phyloP scores from a whole-genome alignment of 1,139 yeast genomes.

The Eremothecium cymbalariae region DNA sequence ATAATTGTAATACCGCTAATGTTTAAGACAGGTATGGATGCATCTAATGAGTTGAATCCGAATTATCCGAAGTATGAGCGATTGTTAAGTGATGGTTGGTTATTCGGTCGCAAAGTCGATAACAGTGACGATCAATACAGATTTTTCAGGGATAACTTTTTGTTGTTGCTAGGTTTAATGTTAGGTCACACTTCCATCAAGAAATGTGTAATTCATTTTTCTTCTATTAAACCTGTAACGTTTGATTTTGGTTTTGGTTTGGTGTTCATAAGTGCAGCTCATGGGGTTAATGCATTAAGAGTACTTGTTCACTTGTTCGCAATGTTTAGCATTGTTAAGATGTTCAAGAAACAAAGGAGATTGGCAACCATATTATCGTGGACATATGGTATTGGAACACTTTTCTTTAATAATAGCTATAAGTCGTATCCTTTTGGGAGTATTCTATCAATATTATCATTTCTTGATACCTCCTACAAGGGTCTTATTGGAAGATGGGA shows the following conservation, averaged over 20 bases:
- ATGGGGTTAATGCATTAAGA: conserved; percentile 66
- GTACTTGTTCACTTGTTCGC: conserved; percentile 50
- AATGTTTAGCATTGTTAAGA: conserved; percentile 47
- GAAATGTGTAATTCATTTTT: conserved; percentile 23
- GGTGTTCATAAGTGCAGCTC: conserved; percentile 61
- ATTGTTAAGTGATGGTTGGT: conserved; percentile 63
- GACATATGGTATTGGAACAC: conserved; percentile 66
- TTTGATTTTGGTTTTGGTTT: conserved; percentile 73
- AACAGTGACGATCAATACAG: conserved; percentile 86
- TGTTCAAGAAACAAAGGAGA: conserved; percentile 26
- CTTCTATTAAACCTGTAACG: conserved; percentile 35
- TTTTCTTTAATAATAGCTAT: conserved; percentile 68
- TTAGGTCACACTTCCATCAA: conserved; percentile 48
- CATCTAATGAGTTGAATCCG: conserved; percentile 69
- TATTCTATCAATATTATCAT: conserved; percentile 33
- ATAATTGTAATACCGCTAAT: conserved; percentile 68
- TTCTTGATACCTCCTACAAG: conserved; percentile 49
- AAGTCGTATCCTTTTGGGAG: conserved; percentile 47
- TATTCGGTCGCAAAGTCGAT: conserved; percentile 73
- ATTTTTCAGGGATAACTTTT: conserved; percentile 75
- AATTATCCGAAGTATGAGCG: conserved; percentile 60
- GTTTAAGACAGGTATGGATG: conserved; percentile 74
- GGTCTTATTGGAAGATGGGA: conserved; percentile 93
- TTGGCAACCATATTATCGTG: conserved; percentile 45
- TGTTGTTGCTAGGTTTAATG: conserved; percentile 48